These are phyloP conservation scores for Coleophoma crateriformis DNA, from an alignment of 2,329 filamentous ascomycete species.

Conservation along the genomic window DNA sequence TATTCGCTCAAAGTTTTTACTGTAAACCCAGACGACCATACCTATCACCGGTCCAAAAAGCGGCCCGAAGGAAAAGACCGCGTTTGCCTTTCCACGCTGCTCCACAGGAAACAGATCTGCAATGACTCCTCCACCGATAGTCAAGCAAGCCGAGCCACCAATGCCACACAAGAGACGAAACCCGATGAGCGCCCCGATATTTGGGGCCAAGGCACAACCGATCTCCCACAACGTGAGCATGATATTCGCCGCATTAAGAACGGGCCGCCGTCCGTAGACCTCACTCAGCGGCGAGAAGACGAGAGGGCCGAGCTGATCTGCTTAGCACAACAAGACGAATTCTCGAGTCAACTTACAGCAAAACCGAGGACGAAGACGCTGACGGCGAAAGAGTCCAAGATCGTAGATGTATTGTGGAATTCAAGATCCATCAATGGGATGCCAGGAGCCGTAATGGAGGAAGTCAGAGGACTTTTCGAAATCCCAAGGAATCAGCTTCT, in stretches of 20 bases:
- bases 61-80: constrained; percentile 16
- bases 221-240: constrained; percentile 58
- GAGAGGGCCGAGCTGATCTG: constrained; percentile 41
- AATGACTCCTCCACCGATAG: constrained; percentile 34
- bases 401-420: too few relatives aligned
- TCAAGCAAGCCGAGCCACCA: constrained; percentile 36
- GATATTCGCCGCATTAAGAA: constrained; percentile 51
- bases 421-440: too few relatives aligned
- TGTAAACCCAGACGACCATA: too few relatives aligned
- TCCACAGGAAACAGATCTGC: constrained; percentile 29
- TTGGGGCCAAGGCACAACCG: constrained; percentile 55
- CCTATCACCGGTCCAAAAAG: constrained; percentile 22
- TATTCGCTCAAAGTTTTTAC: too few relatives aligned
- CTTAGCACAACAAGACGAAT: too few relatives aligned
- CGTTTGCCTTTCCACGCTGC: constrained; percentile 22
- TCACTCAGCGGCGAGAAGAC: constrained; percentile 54
- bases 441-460: too few relatives aligned
- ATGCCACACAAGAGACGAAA: constrained; percentile 42
- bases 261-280: constrained; percentile 53
- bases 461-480: too few relatives aligned
- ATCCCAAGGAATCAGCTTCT: too few relatives aligned
- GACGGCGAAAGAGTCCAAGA: too few relatives aligned
- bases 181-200: constrained; percentile 33
- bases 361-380: too few relatives aligned
- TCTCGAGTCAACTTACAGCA: too few relatives aligned